These are phyloP conservation scores for Suhomyces atakaporum DNA, from an alignment of 1,139 yeast species.

Conservation along the genomic window DNA sequence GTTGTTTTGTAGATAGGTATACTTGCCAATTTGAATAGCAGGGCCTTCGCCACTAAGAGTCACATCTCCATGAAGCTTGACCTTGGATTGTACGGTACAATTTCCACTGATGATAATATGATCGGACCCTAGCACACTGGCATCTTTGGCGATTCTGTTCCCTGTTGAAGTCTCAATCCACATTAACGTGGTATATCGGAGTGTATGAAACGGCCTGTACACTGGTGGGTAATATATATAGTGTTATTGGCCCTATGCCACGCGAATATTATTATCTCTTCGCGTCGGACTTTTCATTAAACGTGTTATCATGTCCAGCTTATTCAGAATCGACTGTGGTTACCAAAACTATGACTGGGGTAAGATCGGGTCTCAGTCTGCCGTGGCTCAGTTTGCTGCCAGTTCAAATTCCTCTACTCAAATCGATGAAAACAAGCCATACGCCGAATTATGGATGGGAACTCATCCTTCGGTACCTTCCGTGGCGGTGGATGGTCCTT, in stretches of 20 bases:
- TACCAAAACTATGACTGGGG: constrained; percentile 85
- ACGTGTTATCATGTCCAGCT: constrained; percentile 15
- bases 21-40: constrained; percentile 55
- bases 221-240: too few species aligned
- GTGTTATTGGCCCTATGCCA: too few species aligned
- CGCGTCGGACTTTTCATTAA: not conserved
- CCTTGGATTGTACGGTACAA: constrained; percentile 32
- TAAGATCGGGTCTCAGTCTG: constrained; percentile 77
- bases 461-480: constrained; percentile 94
- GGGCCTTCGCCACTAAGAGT: constrained; percentile 7
- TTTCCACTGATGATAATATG: constrained; percentile 34
- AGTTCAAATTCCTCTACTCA: constrained; percentile 60
- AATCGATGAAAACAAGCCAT: constrained; percentile 74
- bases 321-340: constrained; percentile 55
- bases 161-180: constrained; percentile 55
- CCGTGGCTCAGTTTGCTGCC: constrained; percentile 86
- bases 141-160: constrained; percentile 55
- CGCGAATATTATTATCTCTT: not conserved
- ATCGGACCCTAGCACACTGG: constrained; percentile 31
- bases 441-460: constrained; percentile 98
- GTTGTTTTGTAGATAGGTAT: constrained; percentile 39
- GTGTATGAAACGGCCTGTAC: too few species aligned
- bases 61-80: constrained; percentile 26
- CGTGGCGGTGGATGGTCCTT: constrained; percentile 44
- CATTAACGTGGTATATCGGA: constrained; percentile 12